Conservation (phyloP, 768 basidiomycete species). For the Cubamyces lactineus region DNA sequence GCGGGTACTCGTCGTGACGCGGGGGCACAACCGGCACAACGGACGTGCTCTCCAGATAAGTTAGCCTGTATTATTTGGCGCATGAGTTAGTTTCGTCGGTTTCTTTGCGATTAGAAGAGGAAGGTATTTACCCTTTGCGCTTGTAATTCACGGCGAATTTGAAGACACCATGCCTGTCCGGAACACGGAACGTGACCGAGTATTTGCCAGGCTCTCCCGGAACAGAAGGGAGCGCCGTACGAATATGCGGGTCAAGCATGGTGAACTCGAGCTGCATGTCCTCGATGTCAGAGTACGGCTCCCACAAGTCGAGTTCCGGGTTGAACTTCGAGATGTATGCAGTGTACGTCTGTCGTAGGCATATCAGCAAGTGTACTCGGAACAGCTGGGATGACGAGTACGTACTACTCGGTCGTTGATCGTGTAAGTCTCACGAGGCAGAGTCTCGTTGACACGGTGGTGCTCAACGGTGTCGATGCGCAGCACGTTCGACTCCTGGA, state of each 20-base stretch:
- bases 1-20: constrained; percentile 91
- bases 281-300: constrained; percentile 65
- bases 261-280: constrained; percentile 96
- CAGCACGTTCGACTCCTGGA: constrained; percentile 83
- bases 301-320: constrained; percentile 60
- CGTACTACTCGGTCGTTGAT: constrained; percentile 84
- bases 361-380: background rate
- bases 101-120: background rate
- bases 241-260: constrained; percentile 97
- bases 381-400: constrained; percentile 5
- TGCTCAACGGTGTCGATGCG: constrained; percentile 78
- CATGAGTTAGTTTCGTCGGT: background rate
- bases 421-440: constrained; percentile 74
- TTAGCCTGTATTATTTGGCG: constrained; percentile 50
- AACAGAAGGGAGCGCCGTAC: constrained; percentile 71
- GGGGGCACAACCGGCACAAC: constrained; percentile 91
- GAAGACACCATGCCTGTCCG: constrained; percentile 97
- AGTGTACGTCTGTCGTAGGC: constrained; percentile 61
- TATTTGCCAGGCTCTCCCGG: constrained; percentile 66
- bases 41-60: constrained; percentile 72
- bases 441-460: constrained; percentile 65
- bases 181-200: constrained; percentile 82
- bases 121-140: constrained; percentile 71
- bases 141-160: constrained; percentile 94
- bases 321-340: constrained; percentile 74